Conservation (phyloP, 2,329 filamentous ascomycete genomes). For the Neofusicoccum cordaticola region DNA sequence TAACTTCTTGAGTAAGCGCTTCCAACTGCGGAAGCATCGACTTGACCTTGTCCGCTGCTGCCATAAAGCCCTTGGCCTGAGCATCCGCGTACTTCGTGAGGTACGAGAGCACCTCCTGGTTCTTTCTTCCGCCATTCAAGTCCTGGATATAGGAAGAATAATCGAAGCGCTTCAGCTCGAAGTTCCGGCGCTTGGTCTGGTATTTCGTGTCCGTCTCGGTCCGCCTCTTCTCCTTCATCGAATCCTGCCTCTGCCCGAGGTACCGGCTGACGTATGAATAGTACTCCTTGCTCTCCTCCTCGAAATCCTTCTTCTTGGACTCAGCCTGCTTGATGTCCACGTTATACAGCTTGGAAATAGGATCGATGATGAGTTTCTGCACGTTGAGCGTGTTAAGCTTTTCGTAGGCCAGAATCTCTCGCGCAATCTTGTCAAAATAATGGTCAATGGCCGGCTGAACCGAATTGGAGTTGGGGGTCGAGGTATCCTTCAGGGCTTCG, state of each 20-base stretch:
- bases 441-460: constrained; percentile 97
- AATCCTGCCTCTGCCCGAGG: constrained; percentile 93
- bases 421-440: constrained; percentile 95
- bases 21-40: constrained; percentile 84
- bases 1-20: constrained; percentile 83
- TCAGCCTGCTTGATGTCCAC: constrained; percentile 98
- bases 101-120: constrained; percentile 93
- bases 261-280: constrained; percentile 94
- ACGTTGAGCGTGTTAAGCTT: constrained; percentile 78
- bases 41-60: constrained; percentile 83
- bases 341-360: constrained; percentile 85
- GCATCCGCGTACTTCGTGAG: constrained; percentile 90
- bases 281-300: constrained; percentile 98
- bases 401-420: constrained; percentile 85
- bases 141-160: constrained; percentile 99
- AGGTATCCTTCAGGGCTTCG: constrained; percentile 81
- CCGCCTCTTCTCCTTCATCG: constrained; percentile 94
- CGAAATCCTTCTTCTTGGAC: constrained; percentile 93
- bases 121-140: constrained; percentile 96
- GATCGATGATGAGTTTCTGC: constrained; percentile 92
- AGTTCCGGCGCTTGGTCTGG: constrained; percentile 86
- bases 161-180: constrained; percentile 96
- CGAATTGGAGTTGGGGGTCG: constrained; percentile 87
- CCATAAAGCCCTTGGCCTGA: constrained; percentile 79
- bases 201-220: constrained; percentile 95